A percentile compares a stretch with the other conserved stretches of the same genome.
These are phyloP conservation scores for Salix exigua DNA, from an alignment of 345 rosid species.

Conservation along the genomic window DNA sequence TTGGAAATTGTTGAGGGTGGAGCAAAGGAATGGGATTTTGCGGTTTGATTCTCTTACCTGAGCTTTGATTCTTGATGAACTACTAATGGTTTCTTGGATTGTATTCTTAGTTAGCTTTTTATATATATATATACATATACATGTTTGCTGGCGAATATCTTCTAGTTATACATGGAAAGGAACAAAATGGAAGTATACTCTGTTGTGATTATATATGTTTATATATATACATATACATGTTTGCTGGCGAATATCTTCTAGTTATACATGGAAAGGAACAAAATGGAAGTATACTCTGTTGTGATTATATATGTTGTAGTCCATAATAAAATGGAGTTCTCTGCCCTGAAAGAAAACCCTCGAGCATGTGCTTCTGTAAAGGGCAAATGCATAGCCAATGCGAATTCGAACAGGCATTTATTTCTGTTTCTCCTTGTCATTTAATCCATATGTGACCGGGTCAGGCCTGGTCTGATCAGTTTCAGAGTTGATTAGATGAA, in stretches of 20 bases:
- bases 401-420: neutral
- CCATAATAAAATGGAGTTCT: too few relatives aligned
- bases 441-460: too few relatives aligned
- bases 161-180: neutral
- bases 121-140: neutral
- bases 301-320: too few relatives aligned
- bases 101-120: neutral
- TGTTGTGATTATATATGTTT: neutral
- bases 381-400: neutral
- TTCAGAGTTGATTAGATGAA: too few relatives aligned
- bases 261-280: neutral
- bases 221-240: neutral
- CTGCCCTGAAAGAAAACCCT: neutral
- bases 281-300: neutral
- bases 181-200: neutral
- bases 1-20: conserved; percentile 34
- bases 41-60: conserved; percentile 25
- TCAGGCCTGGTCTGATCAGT: too few relatives aligned
- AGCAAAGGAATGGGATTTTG: conserved; percentile 5
- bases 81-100: neutral
- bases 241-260: neutral
- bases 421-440: neutral
- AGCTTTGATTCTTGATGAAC: conserved; percentile 17
- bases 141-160: neutral
- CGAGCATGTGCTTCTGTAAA: neutral